phyloP scores from a whole-genome alignment of 78 protist genomes.

The Capsaspora owczarzaki region DNA sequence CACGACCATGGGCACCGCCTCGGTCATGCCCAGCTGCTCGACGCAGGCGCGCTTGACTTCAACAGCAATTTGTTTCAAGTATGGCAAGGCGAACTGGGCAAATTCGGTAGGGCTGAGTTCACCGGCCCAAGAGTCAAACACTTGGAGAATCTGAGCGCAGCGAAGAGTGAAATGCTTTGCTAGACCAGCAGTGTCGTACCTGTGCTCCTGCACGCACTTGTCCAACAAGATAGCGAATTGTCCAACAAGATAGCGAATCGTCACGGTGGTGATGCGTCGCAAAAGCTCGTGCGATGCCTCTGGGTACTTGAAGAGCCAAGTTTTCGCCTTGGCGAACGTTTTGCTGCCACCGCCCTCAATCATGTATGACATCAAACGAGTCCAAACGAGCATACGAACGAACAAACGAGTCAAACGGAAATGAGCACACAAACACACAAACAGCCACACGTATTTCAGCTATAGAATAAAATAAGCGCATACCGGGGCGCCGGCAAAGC shows the following conservation, averaged over 20 bases:
- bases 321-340: conserved; percentile 44
- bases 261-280: conserved; percentile 31
- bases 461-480: no score
- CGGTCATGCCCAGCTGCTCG: conserved; percentile 6
- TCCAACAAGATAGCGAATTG: conserved; percentile 77
- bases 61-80: conserved; percentile 33
- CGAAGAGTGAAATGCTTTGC: background rate
- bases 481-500: conserved; percentile 64
- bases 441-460: background rate
- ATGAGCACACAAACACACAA: background rate
- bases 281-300: conserved; percentile 51
- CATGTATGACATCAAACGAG: conserved; percentile 78
- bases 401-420: background rate
- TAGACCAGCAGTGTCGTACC: background rate
- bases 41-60: conserved; percentile 37
- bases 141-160: conserved; percentile 31
- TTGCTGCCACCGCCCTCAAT: conserved; percentile 76
- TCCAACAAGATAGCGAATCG: conserved; percentile 48
- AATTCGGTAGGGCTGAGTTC: conserved; percentile 57
- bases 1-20: conserved; percentile 60
- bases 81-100: conserved; percentile 49
- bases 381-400: conserved; percentile 46
- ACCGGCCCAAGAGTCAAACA: conserved; percentile 82
- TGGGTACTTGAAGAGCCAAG: conserved; percentile 54
- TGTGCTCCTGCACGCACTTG: conserved; percentile 11